Percentiles rank a stretch among this genome's conserved stretches.
Conservation (phyloP, 257 asterid genomes). For the Euphrasia confusa region DNA sequence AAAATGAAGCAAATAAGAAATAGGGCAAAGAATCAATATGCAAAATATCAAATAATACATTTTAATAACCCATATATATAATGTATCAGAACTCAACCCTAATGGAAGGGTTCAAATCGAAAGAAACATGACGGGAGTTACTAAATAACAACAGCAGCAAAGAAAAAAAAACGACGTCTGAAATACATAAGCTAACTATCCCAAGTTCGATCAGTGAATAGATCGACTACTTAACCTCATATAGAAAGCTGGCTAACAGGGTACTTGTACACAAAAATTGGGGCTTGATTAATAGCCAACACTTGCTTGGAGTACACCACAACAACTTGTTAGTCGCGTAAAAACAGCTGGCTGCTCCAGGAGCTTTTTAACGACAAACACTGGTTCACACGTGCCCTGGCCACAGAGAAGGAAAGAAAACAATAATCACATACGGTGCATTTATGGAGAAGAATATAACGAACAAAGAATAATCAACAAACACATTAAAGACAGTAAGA, state of each 20-base stretch:
- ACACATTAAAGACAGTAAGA: neutral
- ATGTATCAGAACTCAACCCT: too few relatives aligned
- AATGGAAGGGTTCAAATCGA: neutral
- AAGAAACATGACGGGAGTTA: neutral
- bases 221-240: conserved; percentile 11
- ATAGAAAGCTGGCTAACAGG: neutral
- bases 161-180: conserved; percentile 7
- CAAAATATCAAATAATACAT: too few relatives aligned
- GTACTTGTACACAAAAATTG: conserved; percentile 1
- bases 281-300: conserved; percentile 9
- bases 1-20: too few relatives aligned
- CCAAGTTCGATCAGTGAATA: conserved; percentile 2
- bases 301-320: conserved; percentile 17
- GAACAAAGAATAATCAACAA: neutral
- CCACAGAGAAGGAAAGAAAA: conserved; percentile 21
- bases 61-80: too few relatives aligned
- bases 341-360: conserved; percentile 12
- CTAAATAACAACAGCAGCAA: neutral
- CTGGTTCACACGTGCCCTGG: conserved; percentile 6
- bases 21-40: too few relatives aligned
- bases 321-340: conserved; percentile 14
- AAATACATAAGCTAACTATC: conserved; percentile 4
- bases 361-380: conserved; percentile 2
- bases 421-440: neutral
- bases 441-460: neutral